Base-by-base conservation (phyloP, 345 rosid species). In the Cardamine occulta region DNA sequence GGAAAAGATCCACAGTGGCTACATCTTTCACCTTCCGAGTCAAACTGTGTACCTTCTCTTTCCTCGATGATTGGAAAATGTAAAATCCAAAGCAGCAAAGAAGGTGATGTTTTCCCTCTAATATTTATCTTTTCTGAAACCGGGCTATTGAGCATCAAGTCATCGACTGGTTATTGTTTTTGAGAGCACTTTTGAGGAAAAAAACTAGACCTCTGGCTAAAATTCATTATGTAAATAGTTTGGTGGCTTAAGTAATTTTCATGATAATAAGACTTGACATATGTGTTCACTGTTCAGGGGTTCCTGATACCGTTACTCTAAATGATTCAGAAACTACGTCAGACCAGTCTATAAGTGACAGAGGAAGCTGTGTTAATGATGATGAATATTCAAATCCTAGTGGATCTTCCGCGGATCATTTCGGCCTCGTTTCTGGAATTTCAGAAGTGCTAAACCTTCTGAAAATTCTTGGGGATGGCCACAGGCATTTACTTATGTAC, bases 381-480 rank as follows among this genome's bases (percentile, higher is more conserved):
- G 75, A 63, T 63, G 72, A 59, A 56, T 71, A 53, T 24, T 70
- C 51, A 59, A 37, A 62, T 19, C 82, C 69, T 67, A 84, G 74
- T 74, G 71, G 78, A 51, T 83, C 75, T 66, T 52, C 63, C 37
- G 26, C 60, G 23, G 53, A 66, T 61, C 35, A 15, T 63, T 75
- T 88, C 69, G 86, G 65, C 77, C 59, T 89, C 44, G 44, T 81
- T 73, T 82, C 55, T 75, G 96, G 93, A 64, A 80, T 89, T 65
- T 79, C 82, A 56, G 97, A 91, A 79, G 73, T 81, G 81, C 81
- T 91, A 72, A 72, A 79, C 76, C 95, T 94, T 76, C 68, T 94
- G 80, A 91, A 85, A 80, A 60, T 74, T 82, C 81, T 89, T 66
- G 95, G 97, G 65, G 92, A 94, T 79, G 95, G 95, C 62, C 86